A percentile compares a stretch with the other conserved stretches of the same genome.
Conservation (phyloP, 352 stramenopile species). For the Globisporangium nunn region DNA sequence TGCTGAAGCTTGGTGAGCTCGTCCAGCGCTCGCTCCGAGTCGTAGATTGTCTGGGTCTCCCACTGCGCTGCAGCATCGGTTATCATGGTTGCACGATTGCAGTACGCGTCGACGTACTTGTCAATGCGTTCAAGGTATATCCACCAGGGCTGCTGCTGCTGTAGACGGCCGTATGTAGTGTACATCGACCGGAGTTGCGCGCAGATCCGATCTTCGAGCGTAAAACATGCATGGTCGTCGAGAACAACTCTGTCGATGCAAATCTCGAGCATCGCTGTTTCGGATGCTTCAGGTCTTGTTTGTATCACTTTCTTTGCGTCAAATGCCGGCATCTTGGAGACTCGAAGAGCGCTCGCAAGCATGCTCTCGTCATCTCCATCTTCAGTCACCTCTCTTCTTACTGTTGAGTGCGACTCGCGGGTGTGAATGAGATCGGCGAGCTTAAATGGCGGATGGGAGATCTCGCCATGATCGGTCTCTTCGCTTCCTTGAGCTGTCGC, state of each 20-base stretch:
- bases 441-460: background rate
- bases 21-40: slow-evolving; percentile 31
- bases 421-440: slow-evolving; percentile 9
- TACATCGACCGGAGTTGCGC: slow-evolving; percentile 55
- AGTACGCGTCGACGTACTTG: slow-evolving; percentile 25
- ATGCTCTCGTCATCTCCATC: background rate
- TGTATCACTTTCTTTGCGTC: background rate
- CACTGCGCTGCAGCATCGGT: background rate
- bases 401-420: background rate
- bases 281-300: background rate
- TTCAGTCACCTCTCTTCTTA: background rate
- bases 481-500: background rate
- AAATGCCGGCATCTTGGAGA: background rate
- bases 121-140: slow-evolving; percentile 37
- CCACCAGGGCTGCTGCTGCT: slow-evolving; percentile 46
- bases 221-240: slow-evolving; percentile 70
- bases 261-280: slow-evolving; percentile 34
- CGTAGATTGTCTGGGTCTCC: slow-evolving; percentile 16
- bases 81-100: background rate
- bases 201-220: slow-evolving; percentile 52
- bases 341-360: background rate
- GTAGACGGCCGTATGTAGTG: slow-evolving; percentile 38
- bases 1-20: slow-evolving; percentile 38
- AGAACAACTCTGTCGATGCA: slow-evolving; percentile 52
- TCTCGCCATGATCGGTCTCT: background rate